Conservation (phyloP, 192 early-diverging fungal species). For the Backusella tuberculispora region DNA sequence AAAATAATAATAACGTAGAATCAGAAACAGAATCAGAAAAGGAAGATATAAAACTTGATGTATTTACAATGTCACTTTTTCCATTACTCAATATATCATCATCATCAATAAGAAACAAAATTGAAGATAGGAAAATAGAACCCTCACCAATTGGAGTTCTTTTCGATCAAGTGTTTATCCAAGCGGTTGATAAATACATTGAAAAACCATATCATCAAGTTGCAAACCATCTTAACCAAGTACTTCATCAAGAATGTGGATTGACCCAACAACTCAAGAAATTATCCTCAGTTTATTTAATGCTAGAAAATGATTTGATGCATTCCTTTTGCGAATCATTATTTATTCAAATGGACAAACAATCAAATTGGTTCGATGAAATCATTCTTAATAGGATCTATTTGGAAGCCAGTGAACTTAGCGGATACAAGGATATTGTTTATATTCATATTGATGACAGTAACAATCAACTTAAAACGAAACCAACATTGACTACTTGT, state of each 20-base stretch:
- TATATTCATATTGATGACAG: constrained; percentile 26
- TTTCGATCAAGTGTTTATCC: constrained; percentile 6
- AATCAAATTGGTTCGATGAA: constrained; percentile 43
- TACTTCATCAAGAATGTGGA: constrained; percentile 31
- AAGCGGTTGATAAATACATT: constrained; percentile 35
- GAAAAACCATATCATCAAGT: constrained; percentile 34
- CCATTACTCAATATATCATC: background rate
- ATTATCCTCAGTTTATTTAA: constrained; percentile 43
- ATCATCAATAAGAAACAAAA: constrained; percentile 2
- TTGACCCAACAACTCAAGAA: constrained; percentile 33
- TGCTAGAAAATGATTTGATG: constrained; percentile 48
- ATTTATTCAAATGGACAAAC: constrained; percentile 44
- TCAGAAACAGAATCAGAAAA: background rate
- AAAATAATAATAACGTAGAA: too few species aligned
- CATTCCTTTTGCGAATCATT: constrained; percentile 39
- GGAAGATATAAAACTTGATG: background rate
- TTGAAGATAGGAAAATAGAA: background rate
- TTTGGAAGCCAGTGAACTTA: constrained; percentile 24
- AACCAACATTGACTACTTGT: background rate
- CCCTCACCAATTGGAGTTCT: background rate
- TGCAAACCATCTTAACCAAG: constrained; percentile 25
- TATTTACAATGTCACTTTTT: background rate
- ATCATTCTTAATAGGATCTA: constrained; percentile 38
- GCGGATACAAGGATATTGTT: constrained; percentile 28
- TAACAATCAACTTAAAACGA: background rate